Percentiles rank a stretch among this genome's conserved stretches.
These are phyloP conservation scores for Setaria viridis DNA, from an alignment of 202 grass and related monocot species.

Conservation along the genomic window DNA sequence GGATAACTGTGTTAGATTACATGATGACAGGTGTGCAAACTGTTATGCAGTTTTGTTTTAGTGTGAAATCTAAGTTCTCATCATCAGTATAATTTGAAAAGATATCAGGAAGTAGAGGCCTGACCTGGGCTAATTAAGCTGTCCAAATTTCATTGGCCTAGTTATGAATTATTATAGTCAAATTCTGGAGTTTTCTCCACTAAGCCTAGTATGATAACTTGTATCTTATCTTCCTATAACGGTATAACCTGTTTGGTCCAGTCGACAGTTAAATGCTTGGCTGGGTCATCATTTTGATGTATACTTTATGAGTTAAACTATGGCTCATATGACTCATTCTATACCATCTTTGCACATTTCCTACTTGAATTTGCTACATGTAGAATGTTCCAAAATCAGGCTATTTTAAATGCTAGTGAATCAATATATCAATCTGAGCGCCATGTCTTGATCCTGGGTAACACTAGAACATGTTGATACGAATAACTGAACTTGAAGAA, in stretches of 20 bases:
- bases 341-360: not conserved
- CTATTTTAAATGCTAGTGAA: constrained; percentile 27
- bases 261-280: constrained; percentile 12
- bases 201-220: constrained; percentile 11
- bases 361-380: constrained; percentile 20
- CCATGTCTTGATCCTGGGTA: not conserved
- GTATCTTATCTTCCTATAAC: not conserved
- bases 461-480: not conserved
- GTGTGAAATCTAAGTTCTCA: not conserved
- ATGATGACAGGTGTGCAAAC: not conserved
- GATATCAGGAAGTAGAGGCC: not conserved
- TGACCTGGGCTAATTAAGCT: not conserved
- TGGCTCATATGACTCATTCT: too few species aligned
- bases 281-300: constrained; percentile 16
- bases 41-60: constrained; percentile 10
- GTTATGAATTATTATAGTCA: constrained; percentile 22
- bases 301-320: not conserved
- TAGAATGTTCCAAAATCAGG: constrained; percentile 15
- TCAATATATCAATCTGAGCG: not conserved
- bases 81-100: constrained; percentile 13
- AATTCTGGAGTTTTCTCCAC: not conserved
- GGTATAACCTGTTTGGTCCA: not conserved
- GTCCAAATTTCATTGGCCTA: not conserved
- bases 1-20: not conserved
- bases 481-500: not conserved